phyloP scores from a whole-genome alignment of 345 rosid species.

The Salix udensis region DNA sequence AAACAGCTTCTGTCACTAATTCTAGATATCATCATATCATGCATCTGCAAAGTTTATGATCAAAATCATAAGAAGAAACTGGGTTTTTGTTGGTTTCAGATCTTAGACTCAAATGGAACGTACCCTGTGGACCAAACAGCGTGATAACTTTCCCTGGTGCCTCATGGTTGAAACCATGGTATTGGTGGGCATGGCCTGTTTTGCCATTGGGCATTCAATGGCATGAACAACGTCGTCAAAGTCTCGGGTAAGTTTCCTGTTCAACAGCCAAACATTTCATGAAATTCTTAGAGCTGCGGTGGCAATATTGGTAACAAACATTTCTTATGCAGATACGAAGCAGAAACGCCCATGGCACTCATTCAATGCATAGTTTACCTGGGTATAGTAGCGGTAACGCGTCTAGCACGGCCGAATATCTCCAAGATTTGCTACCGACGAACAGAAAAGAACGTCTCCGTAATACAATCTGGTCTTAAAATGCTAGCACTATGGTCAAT shows the following conservation, averaged over 20 bases:
- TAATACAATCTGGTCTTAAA: slow-evolving; percentile 56
- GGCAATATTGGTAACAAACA: neutral
- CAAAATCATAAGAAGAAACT: neutral
- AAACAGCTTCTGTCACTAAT: neutral
- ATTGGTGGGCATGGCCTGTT: slow-evolving; percentile 99
- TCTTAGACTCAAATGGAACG: slow-evolving; percentile 77
- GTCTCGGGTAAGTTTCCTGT: slow-evolving; percentile 50
- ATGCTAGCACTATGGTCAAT: slow-evolving; percentile 63
- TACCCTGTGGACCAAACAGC: slow-evolving; percentile 93
- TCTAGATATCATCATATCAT: neutral
- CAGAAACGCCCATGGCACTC: slow-evolving; percentile 66
- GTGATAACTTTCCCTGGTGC: slow-evolving; percentile 97
- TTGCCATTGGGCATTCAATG: slow-evolving; percentile 77
- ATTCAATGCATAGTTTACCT: slow-evolving; percentile 59
- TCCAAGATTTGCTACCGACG: slow-evolving; percentile 76
- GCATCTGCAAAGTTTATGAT: neutral
- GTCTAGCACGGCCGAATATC: slow-evolving; percentile 60
- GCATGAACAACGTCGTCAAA: slow-evolving; percentile 73
- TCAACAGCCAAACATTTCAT: neutral
- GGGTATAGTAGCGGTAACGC: slow-evolving; percentile 57
- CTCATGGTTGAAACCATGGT: slow-evolving; percentile 95
- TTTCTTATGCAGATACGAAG: slow-evolving; percentile 46
- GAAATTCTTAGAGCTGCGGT: neutral
- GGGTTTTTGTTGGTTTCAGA: slow-evolving; percentile 35
- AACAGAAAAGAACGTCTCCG: slow-evolving; percentile 48